Evolutionary conservation across 2,329 filamentous ascomycete genomes (phyloP), one percentile per base, ranked within the genome.

Genomic region (Dendrostoma leiphaemia): DNA sequence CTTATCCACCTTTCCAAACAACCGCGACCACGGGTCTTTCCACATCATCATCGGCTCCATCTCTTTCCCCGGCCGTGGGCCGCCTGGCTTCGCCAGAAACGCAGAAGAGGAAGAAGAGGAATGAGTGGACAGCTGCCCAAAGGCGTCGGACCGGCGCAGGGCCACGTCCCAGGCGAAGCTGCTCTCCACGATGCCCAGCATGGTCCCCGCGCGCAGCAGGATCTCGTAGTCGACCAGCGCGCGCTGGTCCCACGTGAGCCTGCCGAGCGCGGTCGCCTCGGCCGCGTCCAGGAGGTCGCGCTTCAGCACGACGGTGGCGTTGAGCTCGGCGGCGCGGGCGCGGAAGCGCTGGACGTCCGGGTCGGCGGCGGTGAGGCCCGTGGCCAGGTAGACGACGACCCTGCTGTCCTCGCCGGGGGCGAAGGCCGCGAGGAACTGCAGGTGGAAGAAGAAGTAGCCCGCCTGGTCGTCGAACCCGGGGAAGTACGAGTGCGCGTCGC

Each of bases 201-300:
- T 72, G 17, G 72, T 63, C 10, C 69, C 71, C 19, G 73, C 72
- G 24, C 74, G 67, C 48, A 73, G 64, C 59, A 80, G 64, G 4
- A 81, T 71, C 59, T 80, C 74, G 63, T 75, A 80, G 62, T 82
- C 78, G 6, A 80, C 71, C 19, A 80, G 64, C 3, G 71, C 73
- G 53, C 74, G 72, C 64, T 81, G 77, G 62, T 80, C 76, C 71
- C 72, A 78, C 19, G 64, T 71, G 34, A 81, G 61, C 19, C 55
- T 54, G 12, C 65, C 53, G 5, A 80, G 65, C 9, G 56, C 57
- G 17, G 57, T 56, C 2, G 69, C 61, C 48, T 77, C 74, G 0
- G 61, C 56, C 19, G 62, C 53, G 56, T 70, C 66, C 6, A 81
- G 65, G 2, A 81, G 60, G 28, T 77, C 70, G 15, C 66, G 54